Evolutionary conservation across 805 yeast genomes (phyloP).

Genomic region (Saturnispora mendoncae): DNA sequence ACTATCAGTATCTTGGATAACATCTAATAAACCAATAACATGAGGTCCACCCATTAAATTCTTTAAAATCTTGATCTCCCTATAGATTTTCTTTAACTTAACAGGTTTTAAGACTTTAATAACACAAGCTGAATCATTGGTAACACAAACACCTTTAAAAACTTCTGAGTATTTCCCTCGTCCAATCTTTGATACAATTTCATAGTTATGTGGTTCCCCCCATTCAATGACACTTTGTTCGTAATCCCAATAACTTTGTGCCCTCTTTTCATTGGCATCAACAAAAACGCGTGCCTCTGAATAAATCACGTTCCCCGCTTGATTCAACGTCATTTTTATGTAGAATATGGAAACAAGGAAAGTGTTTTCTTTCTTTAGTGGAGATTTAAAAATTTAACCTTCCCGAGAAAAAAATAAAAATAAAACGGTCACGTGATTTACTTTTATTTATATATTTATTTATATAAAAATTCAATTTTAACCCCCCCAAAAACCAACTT

Average conservation of each 20-base stretch:
- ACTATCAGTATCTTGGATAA: slow-evolving; percentile 78
- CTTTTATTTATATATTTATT: too few species aligned
- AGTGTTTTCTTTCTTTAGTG: not conserved
- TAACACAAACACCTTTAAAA: slow-evolving; percentile 68
- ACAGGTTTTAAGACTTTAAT: slow-evolving; percentile 92
- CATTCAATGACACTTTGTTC: slow-evolving; percentile 63
- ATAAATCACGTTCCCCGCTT: slow-evolving; percentile 21
- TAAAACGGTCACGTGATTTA: too few species aligned
- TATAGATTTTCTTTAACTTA: slow-evolving; percentile 81
- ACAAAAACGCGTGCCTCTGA: slow-evolving; percentile 61
- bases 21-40: slow-evolving; percentile 64
- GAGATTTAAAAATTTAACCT: not conserved
- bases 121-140: slow-evolving; percentile 58
- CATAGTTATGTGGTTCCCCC: slow-evolving; percentile 82
- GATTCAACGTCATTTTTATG: slow-evolving; percentile 8
- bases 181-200: slow-evolving; percentile 75
- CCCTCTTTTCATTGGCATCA: slow-evolving; percentile 67
- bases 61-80: slow-evolving; percentile 82
- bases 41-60: slow-evolving; percentile 81
- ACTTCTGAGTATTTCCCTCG: slow-evolving; percentile 94
- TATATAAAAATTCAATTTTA: not conserved
- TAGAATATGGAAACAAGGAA: not conserved
- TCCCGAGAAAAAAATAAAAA: too few species aligned
- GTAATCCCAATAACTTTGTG: slow-evolving; percentile 80
- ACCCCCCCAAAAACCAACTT: not conserved